phyloP scores from a whole-genome alignment of 1,284 basidiomycete genomes.

The Trametes pubescens region DNA sequence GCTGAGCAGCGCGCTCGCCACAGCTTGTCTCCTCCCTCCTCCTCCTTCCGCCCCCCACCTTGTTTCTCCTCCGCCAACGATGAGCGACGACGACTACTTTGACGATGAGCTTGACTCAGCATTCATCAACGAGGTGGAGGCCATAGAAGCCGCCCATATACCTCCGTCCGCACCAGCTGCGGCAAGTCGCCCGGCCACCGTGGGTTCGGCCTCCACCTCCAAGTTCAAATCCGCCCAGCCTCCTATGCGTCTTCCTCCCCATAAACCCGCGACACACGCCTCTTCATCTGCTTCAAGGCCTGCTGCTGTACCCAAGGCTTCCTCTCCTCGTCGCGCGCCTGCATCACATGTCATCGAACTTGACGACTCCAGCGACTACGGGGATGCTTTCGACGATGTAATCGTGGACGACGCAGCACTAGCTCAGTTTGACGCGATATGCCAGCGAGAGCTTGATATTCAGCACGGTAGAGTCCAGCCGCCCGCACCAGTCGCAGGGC shows the following conservation, averaged over 20 bases:
- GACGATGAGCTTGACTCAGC: conserved; percentile 65
- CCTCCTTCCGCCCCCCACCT: neutral
- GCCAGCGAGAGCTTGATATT: conserved; percentile 52
- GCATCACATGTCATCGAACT: conserved; percentile 38
- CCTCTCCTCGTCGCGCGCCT: conserved; percentile 23
- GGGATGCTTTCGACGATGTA: conserved; percentile 56
- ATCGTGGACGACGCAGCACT: conserved; percentile 64
- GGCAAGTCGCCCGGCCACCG: conserved; percentile 6
- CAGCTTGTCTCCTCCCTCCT: conserved; percentile 13
- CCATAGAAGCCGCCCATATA: conserved; percentile 67
- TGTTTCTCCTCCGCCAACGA: conserved; percentile 37
- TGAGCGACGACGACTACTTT: conserved; percentile 77
- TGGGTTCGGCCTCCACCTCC: conserved; percentile 34
- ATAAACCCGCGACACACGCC: conserved; percentile 19
- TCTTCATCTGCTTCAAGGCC: neutral
- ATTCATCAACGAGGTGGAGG: conserved; percentile 63
- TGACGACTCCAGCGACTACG: conserved; percentile 54
- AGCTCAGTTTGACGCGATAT: conserved; percentile 55
- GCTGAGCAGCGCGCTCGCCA: conserved; percentile 19
- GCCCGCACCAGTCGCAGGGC: conserved; percentile 46
- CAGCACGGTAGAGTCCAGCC: conserved; percentile 35
- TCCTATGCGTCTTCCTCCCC: conserved; percentile 4
- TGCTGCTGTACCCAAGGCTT: neutral
- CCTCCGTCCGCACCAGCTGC: conserved; percentile 11
- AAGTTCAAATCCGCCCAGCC: conserved; percentile 17